Conservation (phyloP, 2,329 filamentous ascomycete species). For the Venturia pyrina region DNA sequence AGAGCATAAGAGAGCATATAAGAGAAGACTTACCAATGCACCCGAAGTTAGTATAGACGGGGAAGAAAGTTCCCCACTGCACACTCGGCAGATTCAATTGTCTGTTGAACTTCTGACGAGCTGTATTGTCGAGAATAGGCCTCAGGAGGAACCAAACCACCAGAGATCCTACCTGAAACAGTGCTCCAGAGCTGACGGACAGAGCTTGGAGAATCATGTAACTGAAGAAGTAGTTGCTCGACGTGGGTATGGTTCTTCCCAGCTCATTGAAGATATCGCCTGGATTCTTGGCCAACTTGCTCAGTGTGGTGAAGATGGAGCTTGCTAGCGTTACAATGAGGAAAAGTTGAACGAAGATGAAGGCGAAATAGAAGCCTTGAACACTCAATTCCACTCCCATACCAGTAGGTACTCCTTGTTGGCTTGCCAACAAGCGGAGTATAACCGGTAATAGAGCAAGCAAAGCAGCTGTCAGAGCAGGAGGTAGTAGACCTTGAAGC, state of each 20-base stretch:
- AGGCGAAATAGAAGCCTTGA: slow-evolving; percentile 85
- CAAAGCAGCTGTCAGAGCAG: slow-evolving; percentile 63
- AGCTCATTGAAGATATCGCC: slow-evolving; percentile 59
- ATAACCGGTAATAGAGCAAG: slow-evolving; percentile 74
- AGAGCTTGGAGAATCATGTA: slow-evolving; percentile 96
- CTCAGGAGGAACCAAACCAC: slow-evolving; percentile 73
- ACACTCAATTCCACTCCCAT: slow-evolving; percentile 72
- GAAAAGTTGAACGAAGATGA: slow-evolving; percentile 92
- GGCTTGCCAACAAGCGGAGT: slow-evolving; percentile 59
- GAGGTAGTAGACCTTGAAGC: slow-evolving; percentile 79
- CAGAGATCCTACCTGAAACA: slow-evolving; percentile 74
- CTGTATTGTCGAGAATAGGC: slow-evolving; percentile 62
- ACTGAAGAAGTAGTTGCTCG: slow-evolving; percentile 95
- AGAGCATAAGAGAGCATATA: neutral
- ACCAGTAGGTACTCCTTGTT: slow-evolving; percentile 75
- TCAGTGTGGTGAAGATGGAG: slow-evolving; percentile 27
- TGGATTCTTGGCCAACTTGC: slow-evolving; percentile 55
- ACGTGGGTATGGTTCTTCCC: slow-evolving; percentile 69
- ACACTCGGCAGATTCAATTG: slow-evolving; percentile 70
- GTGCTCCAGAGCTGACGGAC: slow-evolving; percentile 78
- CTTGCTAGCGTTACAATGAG: slow-evolving; percentile 81
- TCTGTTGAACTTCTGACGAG: slow-evolving; percentile 70
- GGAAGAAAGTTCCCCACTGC: slow-evolving; percentile 89
- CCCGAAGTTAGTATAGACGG: slow-evolving; percentile 67
- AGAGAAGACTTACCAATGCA: slow-evolving; percentile 37